Conservation (phyloP, 2,329 filamentous ascomycete genomes). For the Monilinia vaccinii-corymbosi region DNA sequence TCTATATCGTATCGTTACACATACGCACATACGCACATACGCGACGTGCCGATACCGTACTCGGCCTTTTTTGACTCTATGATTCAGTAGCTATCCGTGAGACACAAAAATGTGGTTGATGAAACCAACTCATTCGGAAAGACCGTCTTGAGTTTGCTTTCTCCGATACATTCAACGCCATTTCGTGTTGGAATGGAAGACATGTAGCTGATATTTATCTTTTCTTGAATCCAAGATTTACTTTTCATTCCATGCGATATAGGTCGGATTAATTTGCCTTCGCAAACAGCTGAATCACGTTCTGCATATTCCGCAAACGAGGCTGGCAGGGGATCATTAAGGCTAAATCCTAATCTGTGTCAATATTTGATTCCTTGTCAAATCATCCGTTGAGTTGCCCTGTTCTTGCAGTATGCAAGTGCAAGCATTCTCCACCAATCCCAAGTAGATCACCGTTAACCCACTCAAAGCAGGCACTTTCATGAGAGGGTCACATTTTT, state of each 20-base stretch:
- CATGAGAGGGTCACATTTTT: conserved; percentile 5
- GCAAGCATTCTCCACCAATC: conserved; percentile 11
- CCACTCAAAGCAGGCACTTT: conserved; percentile 4
- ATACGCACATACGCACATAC: background rate
- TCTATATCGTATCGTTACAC: background rate
- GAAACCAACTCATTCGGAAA: background rate
- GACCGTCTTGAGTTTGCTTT: background rate
- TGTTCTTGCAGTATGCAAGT: conserved; percentile 11
- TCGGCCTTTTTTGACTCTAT: background rate
- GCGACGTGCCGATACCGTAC: background rate
- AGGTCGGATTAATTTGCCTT: background rate
- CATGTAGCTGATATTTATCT: background rate
- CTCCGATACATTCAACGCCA: background rate
- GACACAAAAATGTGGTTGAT: background rate
- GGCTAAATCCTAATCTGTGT: conserved; percentile 6
- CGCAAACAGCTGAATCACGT: conserved; percentile 8
- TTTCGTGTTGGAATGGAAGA: background rate
- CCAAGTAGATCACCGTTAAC: background rate
- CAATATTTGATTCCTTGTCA: conserved; percentile 3
- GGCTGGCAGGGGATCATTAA: conserved; percentile 2
- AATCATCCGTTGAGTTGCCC: background rate
- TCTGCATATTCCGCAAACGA: background rate
- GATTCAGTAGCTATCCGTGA: background rate
- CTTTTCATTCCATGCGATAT: background rate
- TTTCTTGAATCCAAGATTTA: background rate